Percentiles rank a stretch among this genome's conserved stretches.
These are phyloP conservation scores for Russula sp. DNA, from an alignment of 768 basidiomycete species.

Conservation along the genomic window DNA sequence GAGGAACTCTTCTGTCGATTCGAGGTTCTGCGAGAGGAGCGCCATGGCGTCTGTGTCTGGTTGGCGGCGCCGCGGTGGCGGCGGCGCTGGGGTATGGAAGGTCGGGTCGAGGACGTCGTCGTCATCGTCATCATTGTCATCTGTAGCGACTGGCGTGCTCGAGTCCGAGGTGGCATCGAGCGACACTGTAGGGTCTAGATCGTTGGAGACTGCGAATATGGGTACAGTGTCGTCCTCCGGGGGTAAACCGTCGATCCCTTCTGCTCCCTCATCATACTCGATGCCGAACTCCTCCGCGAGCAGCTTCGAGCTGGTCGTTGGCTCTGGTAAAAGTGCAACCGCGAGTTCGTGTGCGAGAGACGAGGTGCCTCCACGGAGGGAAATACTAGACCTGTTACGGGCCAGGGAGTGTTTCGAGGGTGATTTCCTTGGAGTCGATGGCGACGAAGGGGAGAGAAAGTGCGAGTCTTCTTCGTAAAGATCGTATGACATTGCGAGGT, in stretches of 20 bases:
- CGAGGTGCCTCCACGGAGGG: slow-evolving; percentile 41
- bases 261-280: slow-evolving; percentile 82
- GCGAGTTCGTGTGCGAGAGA: slow-evolving; percentile 86
- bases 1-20: slow-evolving; percentile 73
- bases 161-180: slow-evolving; percentile 1
- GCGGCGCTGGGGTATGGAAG: slow-evolving; percentile 35
- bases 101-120: slow-evolving; percentile 36
- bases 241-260: slow-evolving; percentile 56
- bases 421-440: slow-evolving; percentile 28
- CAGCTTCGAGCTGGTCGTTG: slow-evolving; percentile 66
- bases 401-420: slow-evolving; percentile 30
- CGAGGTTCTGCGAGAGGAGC: slow-evolving; percentile 64
- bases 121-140: slow-evolving; percentile 25
- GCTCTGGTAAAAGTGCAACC: slow-evolving; percentile 83
- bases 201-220: slow-evolving; percentile 31
- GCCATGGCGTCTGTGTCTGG: slow-evolving; percentile 59
- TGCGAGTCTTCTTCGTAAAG: slow-evolving; percentile 25
- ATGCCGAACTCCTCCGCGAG: slow-evolving; percentile 87
- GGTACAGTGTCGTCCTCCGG: slow-evolving; percentile 27
- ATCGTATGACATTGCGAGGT: slow-evolving; percentile 17
- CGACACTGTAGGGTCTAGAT: slow-evolving; percentile 26
- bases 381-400: slow-evolving; percentile 43
- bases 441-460: slow-evolving; percentile 28
- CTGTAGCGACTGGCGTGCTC: slow-evolving; percentile 25
- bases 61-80: slow-evolving; percentile 30